These are phyloP conservation scores for Cyclotella cryptica DNA, from an alignment of 108 stramenopile genomes.

Conservation along the genomic window DNA sequence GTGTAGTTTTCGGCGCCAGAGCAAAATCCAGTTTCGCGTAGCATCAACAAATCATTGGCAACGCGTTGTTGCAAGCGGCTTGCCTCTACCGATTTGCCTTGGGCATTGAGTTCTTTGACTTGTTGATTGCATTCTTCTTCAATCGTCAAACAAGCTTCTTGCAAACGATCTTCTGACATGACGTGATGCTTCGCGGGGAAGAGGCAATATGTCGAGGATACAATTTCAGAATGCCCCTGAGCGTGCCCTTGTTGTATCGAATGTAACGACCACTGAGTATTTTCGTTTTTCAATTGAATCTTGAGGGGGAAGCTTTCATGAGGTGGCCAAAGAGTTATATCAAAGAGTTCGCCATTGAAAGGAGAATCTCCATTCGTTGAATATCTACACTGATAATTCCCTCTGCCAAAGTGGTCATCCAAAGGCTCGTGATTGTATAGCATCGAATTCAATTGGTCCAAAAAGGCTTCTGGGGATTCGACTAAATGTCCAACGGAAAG, in stretches of 20 bases:
- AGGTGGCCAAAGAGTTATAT: slow-evolving; percentile 61
- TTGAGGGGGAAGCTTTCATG: slow-evolving; percentile 55
- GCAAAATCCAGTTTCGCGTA: slow-evolving; percentile 70
- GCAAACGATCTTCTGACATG: slow-evolving; percentile 47
- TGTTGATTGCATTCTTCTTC: slow-evolving; percentile 63
- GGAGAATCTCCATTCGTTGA: too few relatives aligned
- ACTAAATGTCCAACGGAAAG: neutral
- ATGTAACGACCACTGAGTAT: too few relatives aligned
- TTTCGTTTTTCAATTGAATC: slow-evolving; percentile 16
- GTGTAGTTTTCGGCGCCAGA: slow-evolving; percentile 38
- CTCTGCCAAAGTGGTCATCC: neutral
- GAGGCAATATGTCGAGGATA: slow-evolving; percentile 32
- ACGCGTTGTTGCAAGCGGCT: slow-evolving; percentile 66
- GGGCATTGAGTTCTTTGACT: slow-evolving; percentile 40
- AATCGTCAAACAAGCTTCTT: slow-evolving; percentile 56
- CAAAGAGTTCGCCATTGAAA: neutral
- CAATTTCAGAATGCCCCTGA: neutral
- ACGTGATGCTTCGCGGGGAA: slow-evolving; percentile 85
- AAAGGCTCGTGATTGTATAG: neutral
- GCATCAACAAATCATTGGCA: slow-evolving; percentile 58
- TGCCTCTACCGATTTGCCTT: slow-evolving; percentile 60
- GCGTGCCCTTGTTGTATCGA: too few relatives aligned
- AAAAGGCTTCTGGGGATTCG: neutral
- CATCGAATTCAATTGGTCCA: neutral
- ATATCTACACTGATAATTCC: neutral